phyloP scores from a whole-genome alignment of 2,329 filamentous ascomycete genomes.

The Alternaria gansuensis region DNA sequence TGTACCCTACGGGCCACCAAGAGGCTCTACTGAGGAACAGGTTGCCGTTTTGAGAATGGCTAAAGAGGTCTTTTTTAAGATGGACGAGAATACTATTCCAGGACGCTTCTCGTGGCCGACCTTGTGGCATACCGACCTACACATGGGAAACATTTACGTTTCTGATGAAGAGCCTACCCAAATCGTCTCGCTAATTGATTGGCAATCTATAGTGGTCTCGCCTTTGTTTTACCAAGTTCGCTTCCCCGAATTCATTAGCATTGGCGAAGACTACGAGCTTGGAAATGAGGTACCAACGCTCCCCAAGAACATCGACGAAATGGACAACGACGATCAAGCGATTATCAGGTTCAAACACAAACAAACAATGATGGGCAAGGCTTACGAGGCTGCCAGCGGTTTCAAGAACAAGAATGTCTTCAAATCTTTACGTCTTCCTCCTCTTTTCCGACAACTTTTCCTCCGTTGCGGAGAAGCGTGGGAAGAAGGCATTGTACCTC shows the following conservation, averaged over 20 bases:
- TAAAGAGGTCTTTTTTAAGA: conserved; percentile 22
- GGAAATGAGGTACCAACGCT: conserved; percentile 16
- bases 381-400: conserved; percentile 43
- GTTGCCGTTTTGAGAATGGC: conserved; percentile 22
- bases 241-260: conserved; percentile 29
- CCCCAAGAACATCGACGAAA: conserved; percentile 20
- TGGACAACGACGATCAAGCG: conserved; percentile 21
- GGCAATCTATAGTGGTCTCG: conserved; percentile 37
- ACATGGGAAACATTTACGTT: conserved; percentile 51
- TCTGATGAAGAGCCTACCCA: conserved; percentile 31
- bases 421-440: conserved; percentile 17
- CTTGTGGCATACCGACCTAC: conserved; percentile 49
- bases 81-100: conserved; percentile 18
- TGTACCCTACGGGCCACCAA: conserved; percentile 15
- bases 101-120: conserved; percentile 16
- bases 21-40: conserved; percentile 28
- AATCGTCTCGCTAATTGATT: conserved; percentile 37
- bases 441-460: conserved; percentile 47
- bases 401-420: conserved; percentile 20
- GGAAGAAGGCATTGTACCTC: conserved; percentile 46
- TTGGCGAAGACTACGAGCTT: conserved; percentile 27
- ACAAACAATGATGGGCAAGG: conserved; percentile 35
- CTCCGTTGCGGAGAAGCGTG: conserved; percentile 35
- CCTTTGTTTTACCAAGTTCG: conserved; percentile 30
- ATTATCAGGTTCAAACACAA: conserved; percentile 10